Evolutionary conservation across 2,329 filamentous ascomycete species (phyloP).

Genomic region (Talaromyces sp.): DNA sequence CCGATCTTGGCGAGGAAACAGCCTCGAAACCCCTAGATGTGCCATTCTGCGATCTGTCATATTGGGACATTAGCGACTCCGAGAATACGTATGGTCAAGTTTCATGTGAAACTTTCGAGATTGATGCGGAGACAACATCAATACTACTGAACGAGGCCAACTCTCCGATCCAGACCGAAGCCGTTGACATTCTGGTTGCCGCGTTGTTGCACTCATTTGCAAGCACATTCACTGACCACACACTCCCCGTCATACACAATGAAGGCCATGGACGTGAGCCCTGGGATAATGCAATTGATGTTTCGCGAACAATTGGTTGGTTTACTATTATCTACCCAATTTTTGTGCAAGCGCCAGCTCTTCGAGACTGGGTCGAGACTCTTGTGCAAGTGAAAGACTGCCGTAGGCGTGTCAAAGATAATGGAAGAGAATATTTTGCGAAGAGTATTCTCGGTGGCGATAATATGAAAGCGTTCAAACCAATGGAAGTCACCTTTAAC

Average conservation of each 20-base stretch:
- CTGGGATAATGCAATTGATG: conserved; percentile 46
- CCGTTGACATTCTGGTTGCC: conserved; percentile 38
- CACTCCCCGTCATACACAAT: conserved; percentile 44
- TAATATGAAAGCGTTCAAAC: conserved; percentile 30
- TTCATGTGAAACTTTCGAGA: conserved; percentile 33
- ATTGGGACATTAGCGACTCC: conserved; percentile 33
- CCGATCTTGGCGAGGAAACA: conserved; percentile 14
- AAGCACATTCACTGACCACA: conserved; percentile 41
- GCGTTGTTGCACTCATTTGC: conserved; percentile 45
- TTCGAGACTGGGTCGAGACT: conserved; percentile 30
- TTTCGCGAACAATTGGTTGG: conserved; percentile 52
- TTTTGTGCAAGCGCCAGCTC: conserved; percentile 29
- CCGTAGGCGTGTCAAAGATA: conserved; percentile 35
- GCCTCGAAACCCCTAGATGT: conserved; percentile 19
- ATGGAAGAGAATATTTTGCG: conserved; percentile 40
- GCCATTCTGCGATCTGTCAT: conserved; percentile 32
- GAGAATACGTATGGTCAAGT: conserved; percentile 37
- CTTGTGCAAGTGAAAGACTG: conserved; percentile 39
- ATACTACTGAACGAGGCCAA: conserved; percentile 34
- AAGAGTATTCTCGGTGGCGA: conserved; percentile 30
- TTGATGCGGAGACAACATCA: conserved; percentile 28
- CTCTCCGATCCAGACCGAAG: conserved; percentile 32
- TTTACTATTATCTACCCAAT: conserved; percentile 51
- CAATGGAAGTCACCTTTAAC: conserved; percentile 44
- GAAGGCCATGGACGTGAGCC: conserved; percentile 50